These are phyloP conservation scores for Pseudopyricularia javanii DNA, from an alignment of 2,329 filamentous ascomycete species.

Conservation along the genomic window DNA sequence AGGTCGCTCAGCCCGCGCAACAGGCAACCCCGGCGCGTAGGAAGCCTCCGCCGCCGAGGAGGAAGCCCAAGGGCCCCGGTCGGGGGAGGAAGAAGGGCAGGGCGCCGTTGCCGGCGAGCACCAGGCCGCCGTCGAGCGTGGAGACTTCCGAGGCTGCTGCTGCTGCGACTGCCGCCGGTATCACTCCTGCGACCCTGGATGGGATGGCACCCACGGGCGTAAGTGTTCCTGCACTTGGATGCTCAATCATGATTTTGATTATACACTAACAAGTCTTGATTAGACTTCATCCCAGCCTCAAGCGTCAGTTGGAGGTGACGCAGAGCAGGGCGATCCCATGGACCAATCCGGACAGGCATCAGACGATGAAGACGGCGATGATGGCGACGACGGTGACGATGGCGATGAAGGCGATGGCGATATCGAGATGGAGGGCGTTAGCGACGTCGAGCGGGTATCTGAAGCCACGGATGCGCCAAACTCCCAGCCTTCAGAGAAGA, in stretches of 20 bases:
- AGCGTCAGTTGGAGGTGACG: background rate
- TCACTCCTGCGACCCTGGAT: background rate
- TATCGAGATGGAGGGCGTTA: conserved; percentile 1
- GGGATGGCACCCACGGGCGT: background rate
- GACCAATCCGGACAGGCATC: conserved; percentile 1
- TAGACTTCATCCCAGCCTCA: background rate
- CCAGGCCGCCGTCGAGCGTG: background rate
- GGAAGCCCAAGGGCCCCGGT: conserved; percentile 67
- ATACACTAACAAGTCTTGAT: background rate
- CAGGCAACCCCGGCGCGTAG: conserved; percentile 34
- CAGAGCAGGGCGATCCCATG: background rate
- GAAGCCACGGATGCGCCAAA: background rate
- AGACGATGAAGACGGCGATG: conserved; percentile 2
- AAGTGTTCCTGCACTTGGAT: background rate
- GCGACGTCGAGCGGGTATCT: background rate
- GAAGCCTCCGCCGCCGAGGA: conserved; percentile 64
- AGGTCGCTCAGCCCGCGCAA: conserved; percentile 34
- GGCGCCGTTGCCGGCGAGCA: conserved; percentile 23
- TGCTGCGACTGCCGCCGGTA: background rate
- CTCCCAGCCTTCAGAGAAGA: background rate
- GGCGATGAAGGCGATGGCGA: background rate
- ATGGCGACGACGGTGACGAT: background rate
- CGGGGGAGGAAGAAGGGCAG: conserved; percentile 73
- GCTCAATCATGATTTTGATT: background rate
- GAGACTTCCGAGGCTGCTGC: background rate